Evolutionary conservation across 2,329 filamentous ascomycete species (phyloP), one percentile per base, ranked within the genome.

Genomic region (Fusarium abutilonis): DNA sequence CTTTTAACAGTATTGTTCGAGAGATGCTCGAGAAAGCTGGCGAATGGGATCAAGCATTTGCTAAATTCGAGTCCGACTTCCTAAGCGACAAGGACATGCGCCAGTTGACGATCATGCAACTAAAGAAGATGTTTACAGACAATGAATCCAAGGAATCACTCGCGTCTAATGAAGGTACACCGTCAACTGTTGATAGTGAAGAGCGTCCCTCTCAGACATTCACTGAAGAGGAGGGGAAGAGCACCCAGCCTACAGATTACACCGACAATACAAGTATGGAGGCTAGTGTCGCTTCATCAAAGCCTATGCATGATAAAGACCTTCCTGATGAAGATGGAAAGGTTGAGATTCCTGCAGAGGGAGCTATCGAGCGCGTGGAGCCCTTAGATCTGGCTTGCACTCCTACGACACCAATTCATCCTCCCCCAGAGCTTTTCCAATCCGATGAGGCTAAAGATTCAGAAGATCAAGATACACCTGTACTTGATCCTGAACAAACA

Each of bases 51-150:
- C 87, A 89, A 21, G 87, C 87, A 0, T 99, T 99, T 77, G 83
- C 87, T 52, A 90, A 95, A 51, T 98, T 99, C 57, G 96, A 99
- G 73, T 86, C 88, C 39, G 91, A 96, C 68, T 99, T 94, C 77
- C 89, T 99, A 69, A 94, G 94, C 0, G 96, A 99, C 75, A 98
- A 96, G 72, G 95, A 99, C 77, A 96, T 99, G 71, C 86, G 93
- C 61, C 88, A 95, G 70, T 80, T 99, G 59, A 96, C 95, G 11
- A 92, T 94, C 56, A 83, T 97, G 60, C 96, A 99, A 73, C 81
- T 99, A 54, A 94, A 91, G 73, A 97, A 96, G 74, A 91, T 99
- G 74, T 99, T 99, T 72, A 86, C 94, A 8, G 93, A 98, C 73
- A 90, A 93, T 68, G 92, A 93, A 63, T 93, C 92, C 3, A 89